Evolutionary conservation across 192 early-diverging fungal genomes (phyloP), one percentile per base, ranked within the genome.

Genomic region (Dissophora ornata): DNA sequence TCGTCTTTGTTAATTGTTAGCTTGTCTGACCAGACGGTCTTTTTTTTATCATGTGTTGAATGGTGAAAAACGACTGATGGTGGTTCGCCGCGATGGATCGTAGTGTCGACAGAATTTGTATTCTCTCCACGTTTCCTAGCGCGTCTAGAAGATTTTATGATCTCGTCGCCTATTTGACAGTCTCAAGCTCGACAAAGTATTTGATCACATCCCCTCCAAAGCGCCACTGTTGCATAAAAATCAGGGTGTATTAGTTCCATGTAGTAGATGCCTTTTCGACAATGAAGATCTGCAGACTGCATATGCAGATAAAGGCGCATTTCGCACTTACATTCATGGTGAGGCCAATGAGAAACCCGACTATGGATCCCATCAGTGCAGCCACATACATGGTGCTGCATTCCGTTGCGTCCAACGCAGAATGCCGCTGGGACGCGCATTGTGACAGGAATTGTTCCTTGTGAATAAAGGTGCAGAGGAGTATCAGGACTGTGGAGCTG

Each of bases 261-360:
- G n/a, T n/a, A n/a, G n/a, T n/a, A n/a, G n/a, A n/a, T n/a, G n/a
- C n/a, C n/a, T n/a, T n/a, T n/a, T n/a, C n/a, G n/a, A n/a, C n/a
- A n/a, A n/a, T n/a, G n/a, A n/a, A n/a, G n/a, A n/a, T n/a, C n/a
- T n/a, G n/a, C n/a, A n/a, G n/a, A n/a, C n/a, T n/a, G n/a, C n/a
- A n/a, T n/a, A n/a, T n/a, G n/a, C n/a, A n/a, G n/a, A n/a, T n/a
- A n/a, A n/a, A n/a, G n/a, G n/a, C n/a, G n/a, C n/a, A n/a, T n/a
- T n/a, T n/a, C n/a, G 10, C 8, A 66, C 71, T 67, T 67, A 75
- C 71, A 47, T 67, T 61, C 71, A 75, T 75, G 30, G 71, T 67
- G 9, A 67, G 63, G 19, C 62, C 63, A 24, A 75, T 59, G 28
- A 75, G 57, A 28, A 62, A 75, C 24, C 71, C 71, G 28, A 75